A percentile compares a stretch with the other conserved stretches of the same genome.
Evolutionary conservation across 2,329 filamentous ascomycete genomes (phyloP).

Genomic region (Cryoendolithus antarcticus): DNA sequence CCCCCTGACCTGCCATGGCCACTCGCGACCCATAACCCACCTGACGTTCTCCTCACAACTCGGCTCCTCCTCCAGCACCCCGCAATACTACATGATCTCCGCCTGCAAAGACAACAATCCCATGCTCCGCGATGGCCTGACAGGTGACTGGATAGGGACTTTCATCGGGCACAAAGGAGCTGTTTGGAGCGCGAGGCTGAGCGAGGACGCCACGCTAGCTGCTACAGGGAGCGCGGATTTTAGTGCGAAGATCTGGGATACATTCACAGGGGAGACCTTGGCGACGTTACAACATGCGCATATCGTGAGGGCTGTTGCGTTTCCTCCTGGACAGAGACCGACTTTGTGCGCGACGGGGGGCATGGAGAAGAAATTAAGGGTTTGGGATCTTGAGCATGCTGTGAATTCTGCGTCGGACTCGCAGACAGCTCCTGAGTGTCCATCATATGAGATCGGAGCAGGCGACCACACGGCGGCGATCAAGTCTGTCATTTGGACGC

Average conservation of each 20-base stretch:
- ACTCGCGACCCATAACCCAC: conserved; percentile 84
- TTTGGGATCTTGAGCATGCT: conserved; percentile 67
- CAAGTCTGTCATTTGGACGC: conserved; percentile 86
- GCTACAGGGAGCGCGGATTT: conserved; percentile 95
- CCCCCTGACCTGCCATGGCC: conserved; percentile 85
- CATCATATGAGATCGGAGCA: conserved; percentile 75
- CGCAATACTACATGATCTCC: conserved; percentile 73
- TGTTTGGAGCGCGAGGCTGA: conserved; percentile 90
- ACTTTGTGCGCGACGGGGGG: conserved; percentile 80
- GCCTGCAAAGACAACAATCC: conserved; percentile 81
- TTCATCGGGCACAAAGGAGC: conserved; percentile 98
- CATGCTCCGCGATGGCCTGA: conserved; percentile 92
- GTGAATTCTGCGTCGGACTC: conserved; percentile 6
- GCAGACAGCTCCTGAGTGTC: conserved; percentile 23
- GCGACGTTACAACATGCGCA: conserved; percentile 84
- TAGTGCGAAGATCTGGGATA: conserved; percentile 87
- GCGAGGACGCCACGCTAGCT: conserved; percentile 73
- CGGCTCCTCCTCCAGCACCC: conserved; percentile 13
- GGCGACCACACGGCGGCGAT: conserved; percentile 78
- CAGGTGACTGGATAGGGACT: conserved; percentile 95
- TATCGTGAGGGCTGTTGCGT: conserved; percentile 88
- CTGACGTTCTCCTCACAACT: conserved; percentile 77
- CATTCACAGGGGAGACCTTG: conserved; percentile 79
- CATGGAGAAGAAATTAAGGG: conserved; percentile 88
- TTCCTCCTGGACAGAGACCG: conserved; percentile 52